A percentile compares a stretch with the other conserved stretches of the same genome.
Evolutionary conservation across 2,329 filamentous ascomycete genomes (phyloP).

Genomic region (Botrytis squamosa): DNA sequence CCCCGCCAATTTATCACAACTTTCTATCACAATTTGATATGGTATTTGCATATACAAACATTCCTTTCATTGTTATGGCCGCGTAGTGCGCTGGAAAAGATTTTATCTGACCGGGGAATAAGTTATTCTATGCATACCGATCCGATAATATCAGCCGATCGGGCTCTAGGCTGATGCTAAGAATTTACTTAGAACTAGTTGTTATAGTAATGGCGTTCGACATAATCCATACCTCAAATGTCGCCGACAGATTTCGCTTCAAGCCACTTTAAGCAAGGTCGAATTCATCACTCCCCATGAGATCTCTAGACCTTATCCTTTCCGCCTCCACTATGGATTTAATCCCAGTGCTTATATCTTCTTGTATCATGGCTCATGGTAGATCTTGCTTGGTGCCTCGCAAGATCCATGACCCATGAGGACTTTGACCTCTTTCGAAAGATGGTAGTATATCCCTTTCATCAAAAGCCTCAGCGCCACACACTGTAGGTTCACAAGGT

Average conservation of each 20-base stretch:
- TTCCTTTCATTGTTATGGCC: not conserved
- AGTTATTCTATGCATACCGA: slow-evolving; percentile 2
- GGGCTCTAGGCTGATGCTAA: slow-evolving; percentile 5
- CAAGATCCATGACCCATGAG: slow-evolving; percentile 35
- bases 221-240: not conserved
- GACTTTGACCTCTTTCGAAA: slow-evolving; percentile 35
- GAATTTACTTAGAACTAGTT: not conserved
- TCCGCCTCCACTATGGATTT: slow-evolving; percentile 22
- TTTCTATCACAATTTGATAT: slow-evolving; percentile 16
- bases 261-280: slow-evolving; percentile 9
- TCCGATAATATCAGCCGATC: slow-evolving; percentile 9
- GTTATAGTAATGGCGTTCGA: not conserved
- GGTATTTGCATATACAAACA: not conserved
- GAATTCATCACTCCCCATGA: not conserved
- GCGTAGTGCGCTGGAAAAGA: slow-evolving; percentile 1
- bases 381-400: slow-evolving; percentile 36
- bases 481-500: slow-evolving; percentile 23
- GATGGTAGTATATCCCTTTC: slow-evolving; percentile 24
- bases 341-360: slow-evolving; percentile 9
- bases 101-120: not conserved
- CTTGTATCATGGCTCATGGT: slow-evolving; percentile 24
- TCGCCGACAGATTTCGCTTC: slow-evolving; percentile 3
- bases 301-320: slow-evolving; percentile 25
- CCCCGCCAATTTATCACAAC: slow-evolving; percentile 3
- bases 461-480: slow-evolving; percentile 31